A percentile compares a stretch with the other conserved stretches of the same genome.
Conservation (phyloP, 768 basidiomycete genomes). For the Tephrocybe sp. region DNA sequence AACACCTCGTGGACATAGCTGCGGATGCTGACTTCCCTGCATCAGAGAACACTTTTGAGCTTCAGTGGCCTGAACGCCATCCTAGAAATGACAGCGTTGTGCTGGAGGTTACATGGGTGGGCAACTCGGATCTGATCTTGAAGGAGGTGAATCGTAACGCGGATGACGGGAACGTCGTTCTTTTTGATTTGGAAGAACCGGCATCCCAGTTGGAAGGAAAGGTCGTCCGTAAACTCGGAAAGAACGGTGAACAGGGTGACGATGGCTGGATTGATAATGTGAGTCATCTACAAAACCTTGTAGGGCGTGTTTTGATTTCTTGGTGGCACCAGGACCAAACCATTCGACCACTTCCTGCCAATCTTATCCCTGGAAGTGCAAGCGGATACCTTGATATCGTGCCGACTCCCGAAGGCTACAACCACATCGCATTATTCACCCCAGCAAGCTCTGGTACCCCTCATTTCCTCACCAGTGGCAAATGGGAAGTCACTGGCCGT, state of each 20-base stretch:
- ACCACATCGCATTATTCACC: slow-evolving; percentile 91
- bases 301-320: not conserved
- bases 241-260: slow-evolving; percentile 84
- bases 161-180: slow-evolving; percentile 73
- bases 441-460: slow-evolving; percentile 70
- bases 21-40: slow-evolving; percentile 26
- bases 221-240: slow-evolving; percentile 78
- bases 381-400: slow-evolving; percentile 90
- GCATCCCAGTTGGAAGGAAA: slow-evolving; percentile 37
- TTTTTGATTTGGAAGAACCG: slow-evolving; percentile 57
- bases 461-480: slow-evolving; percentile 80
- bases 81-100: slow-evolving; percentile 67
- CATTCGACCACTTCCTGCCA: slow-evolving; percentile 55
- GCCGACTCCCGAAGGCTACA: slow-evolving; percentile 78
- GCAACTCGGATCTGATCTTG: slow-evolving; percentile 66
- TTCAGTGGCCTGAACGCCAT: slow-evolving; percentile 68
- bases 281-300: slow-evolving; percentile 24
- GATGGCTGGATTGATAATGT: slow-evolving; percentile 94
- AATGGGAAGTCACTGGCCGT: slow-evolving; percentile 85
- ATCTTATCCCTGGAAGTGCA: slow-evolving; percentile 39
- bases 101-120: slow-evolving; percentile 87
- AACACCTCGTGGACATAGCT: slow-evolving; percentile 41
- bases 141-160: slow-evolving; percentile 89
- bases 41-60: slow-evolving; percentile 47
- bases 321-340: slow-evolving; percentile 51